Base-by-base conservation (phyloP, 1,139 yeast genomes). In the Blastobotrys buckinghamii region DNA sequence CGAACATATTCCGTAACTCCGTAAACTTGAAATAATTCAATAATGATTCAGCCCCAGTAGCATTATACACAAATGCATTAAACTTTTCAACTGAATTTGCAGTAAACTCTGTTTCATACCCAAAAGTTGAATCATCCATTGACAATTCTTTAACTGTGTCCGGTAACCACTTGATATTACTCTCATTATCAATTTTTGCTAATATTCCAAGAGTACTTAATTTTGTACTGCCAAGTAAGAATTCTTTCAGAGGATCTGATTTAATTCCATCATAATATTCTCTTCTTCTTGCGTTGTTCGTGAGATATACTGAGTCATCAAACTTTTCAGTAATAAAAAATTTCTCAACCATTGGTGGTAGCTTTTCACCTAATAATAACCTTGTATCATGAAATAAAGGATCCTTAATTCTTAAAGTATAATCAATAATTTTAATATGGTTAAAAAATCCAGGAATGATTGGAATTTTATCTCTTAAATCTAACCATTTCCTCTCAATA, bases 71-170 rank as follows among this genome's bases (percentile, higher is more conserved):
- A 2, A 36, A 36, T 2, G 47, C 47, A 20, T 15, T 15, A 38
- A 38, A 44, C 16, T 29, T 24, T 13, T 15, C 24, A 1, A 44
- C 47, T 16, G 37, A 29, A 13, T 42, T 37, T 26, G 47, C 47
- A 10, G 44, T 32, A 22, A 41, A 41, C 30, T 41, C 44, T 2
- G 44, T 32, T 22, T 44, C 33, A 19, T 44, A 44, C 9, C 26
- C 10, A 24, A 44, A 24, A 15, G 47, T 38, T 6, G 42, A 38
- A 29, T 44, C 47, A 22, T 44, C 47, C 47, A 44, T 44, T 6
- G 30, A 17, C 12, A 44, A 36, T 13, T 44, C 47, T 6, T 8
- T 29, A 16, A 44, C 47, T 2, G 47, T 24, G 9, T n/a, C 8
- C 4, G 47, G 47, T 24, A 44, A 38, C 47, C 47, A 44, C 1